phyloP scores from a whole-genome alignment of 306 rosid genomes.

The Pterocarpus santalinus region DNA sequence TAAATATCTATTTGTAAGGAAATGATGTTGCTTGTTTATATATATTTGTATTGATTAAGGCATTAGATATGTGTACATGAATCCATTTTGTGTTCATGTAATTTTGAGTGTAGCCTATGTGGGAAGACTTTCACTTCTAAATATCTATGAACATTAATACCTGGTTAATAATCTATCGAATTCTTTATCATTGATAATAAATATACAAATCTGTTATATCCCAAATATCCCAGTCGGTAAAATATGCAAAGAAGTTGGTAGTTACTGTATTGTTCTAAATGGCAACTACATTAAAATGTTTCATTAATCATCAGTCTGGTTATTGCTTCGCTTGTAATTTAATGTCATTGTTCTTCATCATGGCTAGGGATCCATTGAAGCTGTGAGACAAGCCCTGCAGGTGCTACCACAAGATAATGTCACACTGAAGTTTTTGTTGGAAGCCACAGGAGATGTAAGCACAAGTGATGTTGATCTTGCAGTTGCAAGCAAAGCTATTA shows the following conservation, averaged over 20 bases:
- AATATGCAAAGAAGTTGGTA: background rate
- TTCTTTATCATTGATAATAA: background rate
- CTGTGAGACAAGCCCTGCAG: slow-evolving; percentile 92
- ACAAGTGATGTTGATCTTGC: slow-evolving; percentile 97
- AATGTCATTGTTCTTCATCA: slow-evolving; percentile 33
- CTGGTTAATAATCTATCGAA: slow-evolving; percentile 8
- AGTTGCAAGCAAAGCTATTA: slow-evolving; percentile 83
- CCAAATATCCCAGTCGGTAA: slow-evolving; percentile 14
- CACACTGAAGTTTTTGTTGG: slow-evolving; percentile 89
- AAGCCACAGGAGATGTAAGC: slow-evolving; percentile 91
- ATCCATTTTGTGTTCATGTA: background rate
- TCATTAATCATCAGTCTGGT: slow-evolving; percentile 38
- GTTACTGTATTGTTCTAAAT: slow-evolving; percentile 18
- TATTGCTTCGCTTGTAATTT: slow-evolving; percentile 35
- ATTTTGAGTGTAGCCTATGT: slow-evolving; percentile 25
- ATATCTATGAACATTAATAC: background rate
- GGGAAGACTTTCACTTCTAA: slow-evolving; percentile 11
- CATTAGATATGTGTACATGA: background rate
- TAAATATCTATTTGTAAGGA: no score
- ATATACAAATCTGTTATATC: slow-evolving; percentile 31
- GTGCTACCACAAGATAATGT: slow-evolving; percentile 92
- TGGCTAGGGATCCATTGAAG: slow-evolving; percentile 93
- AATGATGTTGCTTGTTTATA: no score
- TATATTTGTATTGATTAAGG: background rate
- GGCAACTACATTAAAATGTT: background rate